Conservation (phyloP, 208 protist species). For the Leishmania turanica region DNA sequence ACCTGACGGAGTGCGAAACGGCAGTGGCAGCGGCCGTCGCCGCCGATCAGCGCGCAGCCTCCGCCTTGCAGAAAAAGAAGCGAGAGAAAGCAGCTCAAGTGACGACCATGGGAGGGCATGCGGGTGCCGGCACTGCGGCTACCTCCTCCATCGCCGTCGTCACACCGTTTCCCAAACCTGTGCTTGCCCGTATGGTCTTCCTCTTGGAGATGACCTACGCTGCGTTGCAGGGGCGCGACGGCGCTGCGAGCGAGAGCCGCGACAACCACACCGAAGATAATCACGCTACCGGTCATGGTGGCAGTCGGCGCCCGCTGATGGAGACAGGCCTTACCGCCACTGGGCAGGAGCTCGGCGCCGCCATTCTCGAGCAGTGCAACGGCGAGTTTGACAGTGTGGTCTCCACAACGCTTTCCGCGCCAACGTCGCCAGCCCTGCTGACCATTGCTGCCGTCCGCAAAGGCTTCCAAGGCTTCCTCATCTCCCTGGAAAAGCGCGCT, state of each 20-base stretch:
- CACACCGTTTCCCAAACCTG: slow-evolving; percentile 24
- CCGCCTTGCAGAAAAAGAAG: slow-evolving; percentile 1
- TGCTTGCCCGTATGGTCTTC: slow-evolving; percentile 40
- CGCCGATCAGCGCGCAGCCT: background rate
- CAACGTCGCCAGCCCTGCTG: slow-evolving; percentile 28
- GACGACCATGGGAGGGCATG: background rate
- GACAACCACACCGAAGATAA: slow-evolving; percentile 5
- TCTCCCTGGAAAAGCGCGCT: slow-evolving; percentile 38
- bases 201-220: slow-evolving; percentile 44
- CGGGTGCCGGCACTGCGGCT: background rate
- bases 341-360: slow-evolving; percentile 17
- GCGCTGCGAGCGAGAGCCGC: background rate
- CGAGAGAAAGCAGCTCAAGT: background rate
- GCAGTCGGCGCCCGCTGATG: slow-evolving; percentile 17
- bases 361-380: slow-evolving; percentile 23
- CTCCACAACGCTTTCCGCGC: slow-evolving; percentile 25
- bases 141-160: background rate
- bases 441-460: slow-evolving; percentile 44
- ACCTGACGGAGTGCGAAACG: slow-evolving; percentile 19
- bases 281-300: background rate
- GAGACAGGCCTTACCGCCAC: slow-evolving; percentile 29
- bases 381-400: slow-evolving; percentile 29
- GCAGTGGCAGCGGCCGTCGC: background rate
- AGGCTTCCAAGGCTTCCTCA: slow-evolving; percentile 64
- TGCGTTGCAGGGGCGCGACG: slow-evolving; percentile 20